Evolutionary conservation across 495 filamentous ascomycete genomes (phyloP), one percentile per base, ranked within the genome.

Genomic region (Penicillium maclennaniae): DNA sequence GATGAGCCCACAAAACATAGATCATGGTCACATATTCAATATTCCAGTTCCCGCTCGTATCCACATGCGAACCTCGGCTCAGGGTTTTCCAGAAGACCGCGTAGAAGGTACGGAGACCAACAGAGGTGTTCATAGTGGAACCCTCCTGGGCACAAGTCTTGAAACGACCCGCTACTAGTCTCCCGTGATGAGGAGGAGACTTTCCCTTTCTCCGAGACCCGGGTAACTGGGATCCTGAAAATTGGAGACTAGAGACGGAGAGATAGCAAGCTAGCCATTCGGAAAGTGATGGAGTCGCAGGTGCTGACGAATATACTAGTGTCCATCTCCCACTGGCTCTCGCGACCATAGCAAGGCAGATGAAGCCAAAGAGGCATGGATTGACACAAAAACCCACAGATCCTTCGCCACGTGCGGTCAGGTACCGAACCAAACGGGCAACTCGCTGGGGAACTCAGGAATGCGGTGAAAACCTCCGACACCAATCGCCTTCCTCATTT

Each of bases 121-220:
- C 10, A 14, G 3, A 14, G 10, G 14, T 45, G 39, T 21, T 9
- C 27, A 36, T 31, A 15, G 59, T 62, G 59, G 56, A 60, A 37
- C 45, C 38, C 23, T 23, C 2, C 23, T 23, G 2, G 23, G 23
- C 23, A 23, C 2, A 23, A 20, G 15, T 26, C 40, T 19, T 56
- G 60, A 62, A 53, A 62, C 60, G 53, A 43, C 46, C 56, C 42
- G 46, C 31, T 31, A 46, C 51, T 44, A 40, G 43, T 49, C 28
- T 55, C 58, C 36, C 53, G 45, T 60, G 49, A 60, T 46, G 36
- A 14, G 31, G 31, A 34, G 31, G 10, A 4, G 9, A 34, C 31
- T 34, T 34, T 34, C 31, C 31, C 15, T 47, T 20, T 27, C 36
- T 41, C 17, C 37, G n/a, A 17, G 38, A 40, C n/a, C 38, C 50